Evolutionary conservation across 2,329 filamentous ascomycete species (phyloP).

Genomic region (Sclerotinia glacialis): DNA sequence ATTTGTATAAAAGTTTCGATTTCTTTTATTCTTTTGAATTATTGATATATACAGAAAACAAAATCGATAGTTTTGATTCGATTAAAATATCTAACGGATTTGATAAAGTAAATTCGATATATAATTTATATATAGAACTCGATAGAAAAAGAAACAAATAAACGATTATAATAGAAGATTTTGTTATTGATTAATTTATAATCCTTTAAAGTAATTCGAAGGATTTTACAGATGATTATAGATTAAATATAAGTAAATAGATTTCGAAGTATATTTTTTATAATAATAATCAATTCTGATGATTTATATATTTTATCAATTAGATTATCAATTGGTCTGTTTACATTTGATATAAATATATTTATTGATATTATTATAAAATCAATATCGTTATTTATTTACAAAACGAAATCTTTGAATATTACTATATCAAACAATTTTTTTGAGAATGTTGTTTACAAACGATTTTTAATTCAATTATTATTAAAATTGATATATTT

Average conservation of each 20-base stretch:
- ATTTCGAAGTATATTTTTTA: neutral
- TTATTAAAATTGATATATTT: neutral
- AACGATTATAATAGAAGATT: too few species aligned
- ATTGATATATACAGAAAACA: too few species aligned
- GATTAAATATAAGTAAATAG: too few species aligned
- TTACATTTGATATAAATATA: neutral
- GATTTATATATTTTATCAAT: neutral
- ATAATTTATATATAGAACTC: too few species aligned
- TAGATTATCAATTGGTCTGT: neutral
- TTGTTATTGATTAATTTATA: too few species aligned
- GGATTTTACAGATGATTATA: neutral
- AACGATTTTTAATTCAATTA: neutral
- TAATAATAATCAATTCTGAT: neutral
- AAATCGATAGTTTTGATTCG: too few species aligned
- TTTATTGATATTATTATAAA: neutral
- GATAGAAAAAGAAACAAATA: too few species aligned
- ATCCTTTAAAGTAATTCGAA: too few species aligned
- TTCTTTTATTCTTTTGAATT: too few species aligned
- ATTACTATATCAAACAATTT: neutral
- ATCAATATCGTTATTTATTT: neutral
- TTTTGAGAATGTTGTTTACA: neutral
- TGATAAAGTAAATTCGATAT: too few species aligned
- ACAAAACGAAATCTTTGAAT: neutral
- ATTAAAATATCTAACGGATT: too few species aligned
- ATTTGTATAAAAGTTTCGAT: too few species aligned